Percentiles rank a stretch among this genome's conserved stretches.
phyloP scores from a whole-genome alignment of 148 eudicot genomes.

The Pharnaceum exiguum region DNA sequence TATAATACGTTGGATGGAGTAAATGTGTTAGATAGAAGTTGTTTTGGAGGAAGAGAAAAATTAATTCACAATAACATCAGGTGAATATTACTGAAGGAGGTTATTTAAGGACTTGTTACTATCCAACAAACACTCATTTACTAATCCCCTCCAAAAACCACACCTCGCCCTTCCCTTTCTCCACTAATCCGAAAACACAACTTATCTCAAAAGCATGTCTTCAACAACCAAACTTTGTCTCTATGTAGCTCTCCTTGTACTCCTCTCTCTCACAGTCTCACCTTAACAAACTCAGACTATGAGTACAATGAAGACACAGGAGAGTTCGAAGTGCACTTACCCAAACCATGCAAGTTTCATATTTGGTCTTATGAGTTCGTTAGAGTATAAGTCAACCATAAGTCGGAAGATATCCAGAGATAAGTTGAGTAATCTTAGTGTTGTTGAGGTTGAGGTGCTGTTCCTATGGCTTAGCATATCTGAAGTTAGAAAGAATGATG shows the following conservation, averaged over 20 bases:
- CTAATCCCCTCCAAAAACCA: neutral
- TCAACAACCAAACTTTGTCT: neutral
- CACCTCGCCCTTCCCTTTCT: neutral
- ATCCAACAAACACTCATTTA: no score
- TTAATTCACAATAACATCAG: neutral
- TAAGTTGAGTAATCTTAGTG: constrained; percentile 26
- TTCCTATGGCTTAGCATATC: constrained; percentile 45
- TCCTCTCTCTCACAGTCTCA: constrained; percentile 5
- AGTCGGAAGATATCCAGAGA: constrained; percentile 26
- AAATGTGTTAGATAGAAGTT: no score
- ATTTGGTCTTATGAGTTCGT: constrained; percentile 40
- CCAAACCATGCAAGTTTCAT: constrained; percentile 32
- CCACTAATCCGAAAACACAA: neutral
- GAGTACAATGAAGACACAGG: constrained; percentile 41
- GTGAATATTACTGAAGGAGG: no score
- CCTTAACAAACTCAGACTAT: constrained; percentile 24
- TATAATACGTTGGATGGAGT: no score
- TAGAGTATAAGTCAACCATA: constrained; percentile 36
- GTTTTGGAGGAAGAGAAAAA: constrained; percentile 8
- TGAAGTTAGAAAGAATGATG: constrained; percentile 34
- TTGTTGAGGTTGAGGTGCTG: constrained; percentile 42
- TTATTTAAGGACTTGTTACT: no score
- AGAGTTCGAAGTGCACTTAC: constrained; percentile 30
- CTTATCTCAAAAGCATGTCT: constrained; percentile 3
- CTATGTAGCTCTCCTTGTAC: constrained; percentile 2